Evolutionary conservation across 768 basidiomycete species (phyloP).

Genomic region (Mycena crocata): DNA sequence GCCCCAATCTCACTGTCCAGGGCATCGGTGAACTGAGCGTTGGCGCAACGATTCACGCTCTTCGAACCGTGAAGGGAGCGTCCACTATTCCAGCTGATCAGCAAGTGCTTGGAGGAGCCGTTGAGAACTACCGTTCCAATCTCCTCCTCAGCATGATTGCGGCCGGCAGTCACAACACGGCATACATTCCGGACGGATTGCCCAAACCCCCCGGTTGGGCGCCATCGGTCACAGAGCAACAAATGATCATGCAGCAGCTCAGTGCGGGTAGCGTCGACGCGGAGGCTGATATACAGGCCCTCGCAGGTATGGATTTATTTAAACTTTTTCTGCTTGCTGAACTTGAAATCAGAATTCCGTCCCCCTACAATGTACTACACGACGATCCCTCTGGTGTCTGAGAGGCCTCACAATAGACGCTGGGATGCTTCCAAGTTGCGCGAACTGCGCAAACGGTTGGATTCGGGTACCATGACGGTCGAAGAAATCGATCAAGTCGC

Average conservation of each 20-base stretch:
- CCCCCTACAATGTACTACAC: conserved; percentile 97
- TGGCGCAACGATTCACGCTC: conserved; percentile 88
- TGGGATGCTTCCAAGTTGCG: conserved; percentile 96
- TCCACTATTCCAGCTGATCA: conserved; percentile 92
- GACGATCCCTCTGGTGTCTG: conserved; percentile 90
- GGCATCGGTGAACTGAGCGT: conserved; percentile 89
- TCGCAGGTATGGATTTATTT: conserved; percentile 75
- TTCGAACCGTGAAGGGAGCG: conserved; percentile 92
- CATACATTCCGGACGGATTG: conserved; percentile 65
- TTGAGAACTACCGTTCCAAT: conserved; percentile 96
- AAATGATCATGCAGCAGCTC: conserved; percentile 96
- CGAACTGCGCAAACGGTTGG: conserved; percentile 93
- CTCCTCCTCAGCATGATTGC: conserved; percentile 90
- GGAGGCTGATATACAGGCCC: conserved; percentile 85
- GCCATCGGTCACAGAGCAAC: conserved; percentile 89
- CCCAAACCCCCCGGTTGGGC: conserved; percentile 75
- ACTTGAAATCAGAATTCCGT: conserved; percentile 76
- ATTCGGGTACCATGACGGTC: conserved; percentile 84
- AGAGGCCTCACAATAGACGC: conserved; percentile 84
- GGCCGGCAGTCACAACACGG: conserved; percentile 73
- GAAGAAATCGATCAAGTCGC: conserved; percentile 94
- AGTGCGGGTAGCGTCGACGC: conserved; percentile 81
- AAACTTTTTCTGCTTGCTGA: conserved; percentile 6
- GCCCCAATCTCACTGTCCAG: conserved; percentile 73
- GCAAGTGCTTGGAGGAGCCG: conserved; percentile 89